These are phyloP conservation scores for Talaromyces rugulosus DNA, from an alignment of 2,329 filamentous ascomycete genomes.

Conservation along the genomic window DNA sequence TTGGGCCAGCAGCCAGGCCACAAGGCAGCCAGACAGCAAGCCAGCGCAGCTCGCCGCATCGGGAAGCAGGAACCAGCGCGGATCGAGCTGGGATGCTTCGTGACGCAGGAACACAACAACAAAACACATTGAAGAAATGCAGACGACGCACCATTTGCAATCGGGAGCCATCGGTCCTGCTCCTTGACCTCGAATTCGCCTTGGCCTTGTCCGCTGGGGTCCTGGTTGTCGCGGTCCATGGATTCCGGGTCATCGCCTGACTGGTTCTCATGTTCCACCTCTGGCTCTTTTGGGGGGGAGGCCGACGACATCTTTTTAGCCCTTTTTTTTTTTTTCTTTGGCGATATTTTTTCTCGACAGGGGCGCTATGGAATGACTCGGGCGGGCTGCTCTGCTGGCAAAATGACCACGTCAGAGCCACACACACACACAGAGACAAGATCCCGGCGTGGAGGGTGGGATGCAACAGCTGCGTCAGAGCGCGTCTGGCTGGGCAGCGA, in stretches of 20 bases:
- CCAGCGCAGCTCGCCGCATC: constrained; percentile 2
- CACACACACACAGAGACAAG: not conserved
- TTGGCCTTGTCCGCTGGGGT: constrained; percentile 69
- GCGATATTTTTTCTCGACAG: constrained; percentile 27
- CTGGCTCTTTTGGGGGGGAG: constrained; percentile 82
- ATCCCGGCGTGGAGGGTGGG: constrained; percentile 13
- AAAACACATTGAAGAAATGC: constrained; percentile 11
- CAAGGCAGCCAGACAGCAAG: not conserved
- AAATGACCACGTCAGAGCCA: constrained; percentile 42
- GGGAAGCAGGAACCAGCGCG: constrained; percentile 45
- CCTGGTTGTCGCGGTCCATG: constrained; percentile 69
- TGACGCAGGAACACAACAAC: constrained; percentile 30
- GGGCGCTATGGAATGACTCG: constrained; percentile 23
- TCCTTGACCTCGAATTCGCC: constrained; percentile 99
- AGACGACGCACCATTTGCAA: constrained; percentile 92
- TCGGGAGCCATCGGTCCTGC: constrained; percentile 98
- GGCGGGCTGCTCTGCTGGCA: constrained; percentile 36
- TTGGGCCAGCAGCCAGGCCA: not conserved
- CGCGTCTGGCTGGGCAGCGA: constrained; percentile 35
- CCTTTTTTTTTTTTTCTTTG: constrained; percentile 24
- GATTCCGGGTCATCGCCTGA: constrained; percentile 87
- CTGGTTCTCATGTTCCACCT: constrained; percentile 88
- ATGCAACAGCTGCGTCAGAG: constrained; percentile 23
- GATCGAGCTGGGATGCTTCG: constrained; percentile 41
- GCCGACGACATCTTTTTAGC: constrained; percentile 86